Base-by-base conservation (phyloP, 2,329 filamentous ascomycete species). In the Zopfia rhizophila region DNA sequence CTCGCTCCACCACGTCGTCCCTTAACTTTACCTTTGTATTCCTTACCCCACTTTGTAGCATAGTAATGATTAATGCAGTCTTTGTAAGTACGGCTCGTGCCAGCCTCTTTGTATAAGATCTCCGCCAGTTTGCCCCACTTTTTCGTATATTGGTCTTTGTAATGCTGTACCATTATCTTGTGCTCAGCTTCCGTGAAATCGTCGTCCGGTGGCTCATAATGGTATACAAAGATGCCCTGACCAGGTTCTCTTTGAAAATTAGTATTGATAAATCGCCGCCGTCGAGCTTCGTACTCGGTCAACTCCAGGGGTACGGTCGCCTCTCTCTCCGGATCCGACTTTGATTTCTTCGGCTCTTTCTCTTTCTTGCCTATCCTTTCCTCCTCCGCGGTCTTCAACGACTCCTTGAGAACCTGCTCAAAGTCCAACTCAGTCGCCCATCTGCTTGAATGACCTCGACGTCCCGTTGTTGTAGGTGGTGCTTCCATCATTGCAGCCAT, bases 51-150 rank as follows among this genome's bases (percentile, higher is more conserved):
- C 73, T 85, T 94, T 65, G 87, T 89, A 52, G 89, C 79, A 69
- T 94, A 94, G 72, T 94, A 94, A 69, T 92, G 91, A 65, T 91
- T 87, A 58, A 94, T 94, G 69, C 88, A 91, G 33, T 89, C 83
- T 55, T 88, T 87, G 70, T 90, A 91, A 60, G 89, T 85, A 17
- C 89, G 84, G 21, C 81, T 78, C 1, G 82, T 81, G 5, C 67
- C 67, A 29, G 63, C 62, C 36, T 70, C 65, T 48, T 70, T 69
- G 43, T 68, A 63, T 13, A 93, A 74, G 17, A 80, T 79, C 47
- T 88, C 84, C 4, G 89, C 87, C 46, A 94, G 85, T 58, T 84
- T 85, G 45, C 88, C 88, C 88, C 89, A 94, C 63, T 91, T 89
- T 77, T 94, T 94, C 0, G 89, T 88, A 46, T 82, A 83, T 30